phyloP scores from a whole-genome alignment of 2,329 filamentous ascomycete species.

The Cryphonectria naterciae region DNA sequence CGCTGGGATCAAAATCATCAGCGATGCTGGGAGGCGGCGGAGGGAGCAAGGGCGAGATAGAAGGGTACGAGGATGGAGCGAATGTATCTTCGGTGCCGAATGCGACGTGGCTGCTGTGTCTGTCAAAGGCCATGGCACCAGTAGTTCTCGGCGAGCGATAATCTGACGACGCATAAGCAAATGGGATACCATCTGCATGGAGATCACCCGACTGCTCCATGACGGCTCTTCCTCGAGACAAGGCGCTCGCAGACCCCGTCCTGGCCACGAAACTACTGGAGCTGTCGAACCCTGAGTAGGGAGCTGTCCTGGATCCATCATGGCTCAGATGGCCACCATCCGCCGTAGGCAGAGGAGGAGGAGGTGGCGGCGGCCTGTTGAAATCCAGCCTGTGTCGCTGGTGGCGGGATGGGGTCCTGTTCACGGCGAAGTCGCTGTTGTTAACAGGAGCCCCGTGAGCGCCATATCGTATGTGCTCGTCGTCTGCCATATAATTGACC shows the following conservation, averaged over 20 bases:
- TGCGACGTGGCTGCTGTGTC: slow-evolving; percentile 13
- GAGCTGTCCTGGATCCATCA: slow-evolving; percentile 39
- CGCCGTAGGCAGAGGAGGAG: slow-evolving; percentile 40
- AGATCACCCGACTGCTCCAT: slow-evolving; percentile 45
- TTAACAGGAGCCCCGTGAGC: not conserved
- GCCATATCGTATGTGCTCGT: slow-evolving; percentile 16
- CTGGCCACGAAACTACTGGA: slow-evolving; percentile 26
- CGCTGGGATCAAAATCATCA: slow-evolving; percentile 35
- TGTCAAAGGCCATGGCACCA: slow-evolving; percentile 26
- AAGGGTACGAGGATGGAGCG: slow-evolving; percentile 54
- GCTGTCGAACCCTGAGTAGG: slow-evolving; percentile 31
- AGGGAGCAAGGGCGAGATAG: slow-evolving; percentile 51
- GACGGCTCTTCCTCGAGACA: slow-evolving; percentile 34
- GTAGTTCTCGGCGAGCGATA: slow-evolving; percentile 32
- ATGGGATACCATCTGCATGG: slow-evolving; percentile 45
- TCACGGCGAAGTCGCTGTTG: not conserved
- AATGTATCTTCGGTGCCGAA: slow-evolving; percentile 37
- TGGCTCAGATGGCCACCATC: slow-evolving; percentile 57
- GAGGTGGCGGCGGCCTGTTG: slow-evolving; percentile 46
- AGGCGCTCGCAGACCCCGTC: slow-evolving; percentile 24
- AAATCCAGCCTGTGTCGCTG: slow-evolving; percentile 44
- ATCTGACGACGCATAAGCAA: slow-evolving; percentile 33
- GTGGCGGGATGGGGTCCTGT: slow-evolving; percentile 20
- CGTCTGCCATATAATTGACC: slow-evolving; percentile 21
- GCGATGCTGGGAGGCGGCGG: slow-evolving; percentile 47